Base-by-base conservation (phyloP, 345 rosid species). In the Brassica cretica region DNA sequence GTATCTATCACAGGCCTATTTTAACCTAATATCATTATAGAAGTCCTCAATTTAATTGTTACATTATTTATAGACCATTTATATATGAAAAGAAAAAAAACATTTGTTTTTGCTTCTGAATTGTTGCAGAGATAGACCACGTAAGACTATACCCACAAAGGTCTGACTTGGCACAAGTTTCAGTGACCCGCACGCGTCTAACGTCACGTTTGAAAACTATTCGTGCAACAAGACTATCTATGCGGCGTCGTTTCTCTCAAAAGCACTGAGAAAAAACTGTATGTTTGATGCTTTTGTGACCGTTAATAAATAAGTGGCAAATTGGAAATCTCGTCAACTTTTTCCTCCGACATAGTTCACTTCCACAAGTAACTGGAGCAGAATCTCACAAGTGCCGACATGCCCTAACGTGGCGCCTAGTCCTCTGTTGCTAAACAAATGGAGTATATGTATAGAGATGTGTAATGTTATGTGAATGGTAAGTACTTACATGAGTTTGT, bases 81-180 rank as follows among this genome's bases (percentile, higher is more conserved):
- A 71, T 18, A 71, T 56, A 55, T 7, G 39, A 58, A 19, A 3
- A 9, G 63, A 21, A 58, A 19, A 12, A 58, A 19, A 53, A 51
- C 8, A 56, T 8, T 16, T 1, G 14, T 21, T 21, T 16, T 10
- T 18, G 18, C 32, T 64, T 73, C 78, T 68, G 75, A 68, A 64
- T 30, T 71, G 21, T 33, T 68, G 58, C 83, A 80, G 83, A 80
- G 12, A 62, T 80, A 80, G 83, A 75, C 80, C 76, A 80, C 83
- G 83, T 71, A 80, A 71, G 79, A 75, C 80, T 65, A 69, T 11
- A 65, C 11, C 69, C 68, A 64, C 33, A 65, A 75, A 46, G 80
- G 71, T 65, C 83, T 75, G 73, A 80, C 73, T 70, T 44, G 76
- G 83, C 83, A 80, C 83, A 75, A 80, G 76, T 80, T 80, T 32